Evolutionary conservation across 495 filamentous ascomycete genomes (phyloP).

Genomic region (Peziza echinospora): DNA sequence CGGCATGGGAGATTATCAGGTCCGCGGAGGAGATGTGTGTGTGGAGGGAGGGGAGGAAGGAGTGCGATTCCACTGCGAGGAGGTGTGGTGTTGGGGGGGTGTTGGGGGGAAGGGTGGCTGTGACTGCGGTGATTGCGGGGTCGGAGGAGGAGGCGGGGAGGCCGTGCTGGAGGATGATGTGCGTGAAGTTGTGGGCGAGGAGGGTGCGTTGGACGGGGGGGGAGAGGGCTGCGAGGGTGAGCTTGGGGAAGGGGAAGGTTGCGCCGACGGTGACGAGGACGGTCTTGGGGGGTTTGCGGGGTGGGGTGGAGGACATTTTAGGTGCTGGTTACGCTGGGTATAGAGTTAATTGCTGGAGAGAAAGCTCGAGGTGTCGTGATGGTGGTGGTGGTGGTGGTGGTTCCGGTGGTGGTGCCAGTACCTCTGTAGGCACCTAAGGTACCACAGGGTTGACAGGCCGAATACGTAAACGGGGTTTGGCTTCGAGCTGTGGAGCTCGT

Average conservation of each 20-base stretch:
- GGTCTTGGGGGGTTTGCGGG: conserved; percentile 10
- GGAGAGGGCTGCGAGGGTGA: conserved; percentile 44
- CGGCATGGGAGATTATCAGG: conserved; percentile 75
- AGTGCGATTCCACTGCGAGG: conserved; percentile 35
- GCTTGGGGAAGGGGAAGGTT: conserved; percentile 55
- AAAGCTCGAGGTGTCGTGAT: too few relatives aligned
- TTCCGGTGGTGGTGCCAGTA: too few relatives aligned
- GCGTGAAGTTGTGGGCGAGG: conserved; percentile 31
- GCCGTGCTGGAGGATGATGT: conserved; percentile 59
- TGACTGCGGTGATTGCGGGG: background rate
- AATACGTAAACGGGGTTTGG: too few relatives aligned
- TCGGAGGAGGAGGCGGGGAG: conserved; percentile 15
- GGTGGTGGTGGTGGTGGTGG: too few relatives aligned
- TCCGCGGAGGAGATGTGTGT: conserved; percentile 25
- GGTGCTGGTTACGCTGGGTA: too few relatives aligned
- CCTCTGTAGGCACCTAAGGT: too few relatives aligned
- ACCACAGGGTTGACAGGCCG: too few relatives aligned
- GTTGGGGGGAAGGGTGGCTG: conserved; percentile 6
- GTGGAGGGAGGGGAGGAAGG: conserved; percentile 35
- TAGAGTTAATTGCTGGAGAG: too few relatives aligned
- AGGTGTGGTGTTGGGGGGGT: background rate
- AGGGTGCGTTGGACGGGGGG: conserved; percentile 39
- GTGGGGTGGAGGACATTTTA: too few relatives aligned
- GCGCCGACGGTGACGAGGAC: conserved; percentile 74
- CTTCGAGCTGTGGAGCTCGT: too few relatives aligned